These are phyloP conservation scores for Melanopsichium pennsylvanicum DNA, from an alignment of 1,284 basidiomycete species.

Conservation along the genomic window DNA sequence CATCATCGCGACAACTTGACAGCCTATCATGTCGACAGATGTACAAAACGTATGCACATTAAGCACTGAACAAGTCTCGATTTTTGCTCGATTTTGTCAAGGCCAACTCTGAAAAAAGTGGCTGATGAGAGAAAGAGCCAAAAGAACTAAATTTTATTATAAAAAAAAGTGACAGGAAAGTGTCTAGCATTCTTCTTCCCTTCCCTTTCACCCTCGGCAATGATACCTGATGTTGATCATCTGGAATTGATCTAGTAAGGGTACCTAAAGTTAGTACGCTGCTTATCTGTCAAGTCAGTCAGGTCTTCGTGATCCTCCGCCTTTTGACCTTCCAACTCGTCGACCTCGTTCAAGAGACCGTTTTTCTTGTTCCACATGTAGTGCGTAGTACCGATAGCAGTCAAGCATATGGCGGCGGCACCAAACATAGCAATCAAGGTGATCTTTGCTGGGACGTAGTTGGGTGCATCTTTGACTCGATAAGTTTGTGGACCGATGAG, in stretches of 20 bases:
- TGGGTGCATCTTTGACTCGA: constrained; percentile 36
- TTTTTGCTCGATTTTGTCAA: no score
- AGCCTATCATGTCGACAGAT: no score
- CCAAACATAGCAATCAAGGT: constrained; percentile 59
- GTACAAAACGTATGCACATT: no score
- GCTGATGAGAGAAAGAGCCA: no score
- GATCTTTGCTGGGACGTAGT: constrained; percentile 60
- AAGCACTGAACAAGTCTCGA: no score
- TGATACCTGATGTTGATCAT: no score
- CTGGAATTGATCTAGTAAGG: constrained; percentile 60
- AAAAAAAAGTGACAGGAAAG: background rate
- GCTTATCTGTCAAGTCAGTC: constrained; percentile 61
- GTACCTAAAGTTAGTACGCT: constrained; percentile 61
- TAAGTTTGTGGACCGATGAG: constrained; percentile 61
- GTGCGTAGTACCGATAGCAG: constrained; percentile 42
- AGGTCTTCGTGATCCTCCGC: constrained; percentile 46
- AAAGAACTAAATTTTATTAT: no score
- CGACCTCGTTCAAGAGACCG: background rate
- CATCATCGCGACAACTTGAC: no score
- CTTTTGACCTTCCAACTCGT: background rate
- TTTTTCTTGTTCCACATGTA: constrained; percentile 53
- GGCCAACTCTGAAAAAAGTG: no score
- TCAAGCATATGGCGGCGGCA: constrained; percentile 38
- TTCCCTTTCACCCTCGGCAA: background rate
- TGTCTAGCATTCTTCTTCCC: background rate